These are phyloP conservation scores for Dothistroma septosporum DNA, from an alignment of 2,329 filamentous ascomycete species.

Conservation along the genomic window DNA sequence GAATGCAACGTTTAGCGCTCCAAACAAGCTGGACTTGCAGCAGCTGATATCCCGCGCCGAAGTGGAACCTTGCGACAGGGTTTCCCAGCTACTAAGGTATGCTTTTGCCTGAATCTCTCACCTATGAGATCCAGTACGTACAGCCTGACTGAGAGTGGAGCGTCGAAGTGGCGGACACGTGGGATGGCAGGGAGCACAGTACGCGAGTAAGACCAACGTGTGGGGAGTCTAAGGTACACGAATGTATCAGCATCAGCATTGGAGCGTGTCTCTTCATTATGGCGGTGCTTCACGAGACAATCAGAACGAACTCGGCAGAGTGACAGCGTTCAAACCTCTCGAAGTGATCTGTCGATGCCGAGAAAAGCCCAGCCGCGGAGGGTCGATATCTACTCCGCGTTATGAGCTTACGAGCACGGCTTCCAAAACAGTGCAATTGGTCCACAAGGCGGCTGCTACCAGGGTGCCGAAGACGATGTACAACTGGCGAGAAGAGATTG, in stretches of 20 bases:
- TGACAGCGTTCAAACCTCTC: neutral
- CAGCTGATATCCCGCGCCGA: too few species aligned
- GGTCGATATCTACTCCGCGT: neutral
- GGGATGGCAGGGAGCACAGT: neutral
- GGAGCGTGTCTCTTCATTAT: neutral
- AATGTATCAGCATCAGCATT: too few species aligned
- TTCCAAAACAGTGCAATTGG: neutral
- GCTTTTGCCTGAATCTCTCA: too few species aligned
- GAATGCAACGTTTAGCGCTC: too few species aligned
- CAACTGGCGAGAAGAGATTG: constrained; percentile 9
- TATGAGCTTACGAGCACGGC: neutral
- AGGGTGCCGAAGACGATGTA: neutral
- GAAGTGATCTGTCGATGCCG: neutral
- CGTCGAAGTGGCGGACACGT: neutral
- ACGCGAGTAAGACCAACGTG: neutral
- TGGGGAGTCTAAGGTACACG: neutral
- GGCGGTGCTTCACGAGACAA: neutral
- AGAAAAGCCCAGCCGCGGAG: neutral
- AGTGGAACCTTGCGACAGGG: too few species aligned
- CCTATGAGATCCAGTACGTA: too few species aligned
- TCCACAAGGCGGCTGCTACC: neutral
- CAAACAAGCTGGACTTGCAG: too few species aligned
- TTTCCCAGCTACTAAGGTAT: too few species aligned
- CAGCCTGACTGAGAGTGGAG: neutral
- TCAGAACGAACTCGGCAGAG: neutral